Percentiles rank a stretch among this genome's conserved stretches.
These are phyloP conservation scores for Saccharomyces hybrid DNA, from an alignment of 1,139 yeast species.

Conservation along the genomic window DNA sequence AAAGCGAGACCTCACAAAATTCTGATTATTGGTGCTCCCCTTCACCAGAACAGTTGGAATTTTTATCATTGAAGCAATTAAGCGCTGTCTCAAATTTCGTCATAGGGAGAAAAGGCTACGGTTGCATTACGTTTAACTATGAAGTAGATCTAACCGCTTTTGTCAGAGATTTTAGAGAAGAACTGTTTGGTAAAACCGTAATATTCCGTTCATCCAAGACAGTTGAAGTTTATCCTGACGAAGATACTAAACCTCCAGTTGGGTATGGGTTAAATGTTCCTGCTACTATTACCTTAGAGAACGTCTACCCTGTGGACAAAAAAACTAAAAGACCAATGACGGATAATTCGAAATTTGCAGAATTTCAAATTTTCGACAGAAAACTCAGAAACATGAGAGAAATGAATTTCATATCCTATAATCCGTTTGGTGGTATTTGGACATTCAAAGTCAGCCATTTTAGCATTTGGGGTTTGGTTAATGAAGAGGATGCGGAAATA, in stretches of 20 bases:
- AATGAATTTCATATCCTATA: constrained; percentile 73
- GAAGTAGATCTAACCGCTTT: constrained; percentile 68
- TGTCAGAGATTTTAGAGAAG: constrained; percentile 37
- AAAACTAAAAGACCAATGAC: constrained; percentile 33
- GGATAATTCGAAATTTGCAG: constrained; percentile 37
- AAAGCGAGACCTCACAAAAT: constrained; percentile 7
- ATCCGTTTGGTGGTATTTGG: constrained; percentile 71
- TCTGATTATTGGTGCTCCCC: constrained; percentile 82
- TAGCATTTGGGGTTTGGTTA: constrained; percentile 86
- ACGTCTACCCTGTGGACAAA: constrained; percentile 45
- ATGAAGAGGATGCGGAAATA: constrained; percentile 53
- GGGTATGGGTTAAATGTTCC: constrained; percentile 80
- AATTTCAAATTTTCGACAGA: constrained; percentile 43
- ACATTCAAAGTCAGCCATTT: constrained; percentile 83
- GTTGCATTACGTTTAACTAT: constrained; percentile 61
- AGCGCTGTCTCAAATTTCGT: constrained; percentile 59
- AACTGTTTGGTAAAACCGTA: constrained; percentile 52
- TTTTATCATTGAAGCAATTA: constrained; percentile 45
- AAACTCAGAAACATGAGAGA: constrained; percentile 49
- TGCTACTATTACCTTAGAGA: constrained; percentile 71
- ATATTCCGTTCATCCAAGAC: constrained; percentile 38
- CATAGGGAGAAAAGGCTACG: constrained; percentile 68
- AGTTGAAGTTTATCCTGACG: constrained; percentile 44
- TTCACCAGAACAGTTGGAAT: constrained; percentile 45
- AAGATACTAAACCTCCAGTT: constrained; percentile 45